These are phyloP conservation scores for Chlorella vulgaris DNA, from an alignment of 139 green algal species.

Conservation along the genomic window DNA sequence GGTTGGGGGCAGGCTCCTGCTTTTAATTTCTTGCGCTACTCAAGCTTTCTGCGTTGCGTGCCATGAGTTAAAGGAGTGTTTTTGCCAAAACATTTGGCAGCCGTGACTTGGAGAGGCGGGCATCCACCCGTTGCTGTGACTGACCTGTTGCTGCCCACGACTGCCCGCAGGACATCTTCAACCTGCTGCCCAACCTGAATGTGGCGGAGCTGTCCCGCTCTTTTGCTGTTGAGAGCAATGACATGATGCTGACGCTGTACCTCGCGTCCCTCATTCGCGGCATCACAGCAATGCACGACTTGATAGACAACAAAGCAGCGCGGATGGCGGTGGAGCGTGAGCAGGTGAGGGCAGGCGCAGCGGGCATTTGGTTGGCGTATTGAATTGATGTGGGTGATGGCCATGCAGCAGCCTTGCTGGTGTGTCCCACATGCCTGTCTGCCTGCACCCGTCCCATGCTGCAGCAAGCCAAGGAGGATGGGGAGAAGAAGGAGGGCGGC, in stretches of 20 bases:
- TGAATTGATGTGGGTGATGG: neutral
- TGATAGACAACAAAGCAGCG: slow-evolving; percentile 97
- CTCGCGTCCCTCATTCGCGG: slow-evolving; percentile 89
- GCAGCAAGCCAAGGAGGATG: slow-evolving; percentile 12
- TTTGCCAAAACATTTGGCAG: no score
- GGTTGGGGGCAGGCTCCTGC: neutral
- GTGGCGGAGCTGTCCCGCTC: slow-evolving; percentile 73
- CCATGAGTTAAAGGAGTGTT: no score
- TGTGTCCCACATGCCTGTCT: no score
- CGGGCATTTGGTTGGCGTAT: neutral
- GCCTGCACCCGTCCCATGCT: neutral
- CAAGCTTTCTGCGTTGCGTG: no score
- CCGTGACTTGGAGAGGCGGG: no score
- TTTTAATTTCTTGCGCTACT: neutral
- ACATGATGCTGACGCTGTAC: slow-evolving; percentile 99
- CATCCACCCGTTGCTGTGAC: no score
- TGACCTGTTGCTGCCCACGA: neutral
- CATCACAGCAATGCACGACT: slow-evolving; percentile 94
- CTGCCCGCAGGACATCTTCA: slow-evolving; percentile 92
- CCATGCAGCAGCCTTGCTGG: no score
- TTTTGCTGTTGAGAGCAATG: slow-evolving; percentile 92
- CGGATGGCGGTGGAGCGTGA: neutral
- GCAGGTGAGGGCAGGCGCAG: neutral
- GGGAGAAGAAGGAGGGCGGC: neutral
- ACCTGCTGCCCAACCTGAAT: slow-evolving; percentile 97